phyloP scores from a whole-genome alignment of 371 early-diverging fungal species.

The Lichtheimia ornata region DNA sequence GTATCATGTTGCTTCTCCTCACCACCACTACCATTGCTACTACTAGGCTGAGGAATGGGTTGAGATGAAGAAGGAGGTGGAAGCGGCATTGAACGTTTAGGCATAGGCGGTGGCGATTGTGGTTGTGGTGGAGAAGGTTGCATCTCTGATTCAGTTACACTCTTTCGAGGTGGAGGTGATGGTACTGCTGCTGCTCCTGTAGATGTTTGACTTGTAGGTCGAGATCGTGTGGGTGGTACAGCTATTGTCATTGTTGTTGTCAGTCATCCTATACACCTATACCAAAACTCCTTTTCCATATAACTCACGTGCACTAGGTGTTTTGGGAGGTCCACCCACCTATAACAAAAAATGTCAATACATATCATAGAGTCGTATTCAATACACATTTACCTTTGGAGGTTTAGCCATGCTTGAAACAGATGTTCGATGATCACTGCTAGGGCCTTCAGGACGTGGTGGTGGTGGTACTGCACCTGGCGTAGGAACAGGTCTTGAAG shows the following conservation, averaged over 20 bases:
- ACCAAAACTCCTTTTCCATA: constrained; percentile 6
- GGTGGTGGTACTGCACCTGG: constrained; percentile 24
- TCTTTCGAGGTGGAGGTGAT: background rate
- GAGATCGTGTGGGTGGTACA: constrained; percentile 20
- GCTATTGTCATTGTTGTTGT: constrained; percentile 7
- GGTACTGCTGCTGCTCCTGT: background rate
- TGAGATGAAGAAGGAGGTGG: constrained; percentile 23
- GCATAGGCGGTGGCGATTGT: constrained; percentile 26
- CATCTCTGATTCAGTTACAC: background rate
- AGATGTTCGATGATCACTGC: constrained; percentile 9
- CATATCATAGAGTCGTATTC: background rate
- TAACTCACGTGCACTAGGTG: too few species aligned
- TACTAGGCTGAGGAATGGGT: background rate
- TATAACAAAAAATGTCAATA: constrained; percentile 7
- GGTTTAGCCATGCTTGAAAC: constrained; percentile 35
- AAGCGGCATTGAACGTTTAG: constrained; percentile 42
- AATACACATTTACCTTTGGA: constrained; percentile 24
- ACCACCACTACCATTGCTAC: background rate
- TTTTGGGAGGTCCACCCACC: background rate
- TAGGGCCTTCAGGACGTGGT: constrained; percentile 5
- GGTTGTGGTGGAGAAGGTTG: background rate
- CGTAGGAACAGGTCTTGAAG: constrained; percentile 38
- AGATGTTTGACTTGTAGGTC: constrained; percentile 16
- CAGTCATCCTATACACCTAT: background rate
- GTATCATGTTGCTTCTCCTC: background rate